Conservation (phyloP, 495 filamentous ascomycete species). For the Polyplosphaeria fusca region DNA sequence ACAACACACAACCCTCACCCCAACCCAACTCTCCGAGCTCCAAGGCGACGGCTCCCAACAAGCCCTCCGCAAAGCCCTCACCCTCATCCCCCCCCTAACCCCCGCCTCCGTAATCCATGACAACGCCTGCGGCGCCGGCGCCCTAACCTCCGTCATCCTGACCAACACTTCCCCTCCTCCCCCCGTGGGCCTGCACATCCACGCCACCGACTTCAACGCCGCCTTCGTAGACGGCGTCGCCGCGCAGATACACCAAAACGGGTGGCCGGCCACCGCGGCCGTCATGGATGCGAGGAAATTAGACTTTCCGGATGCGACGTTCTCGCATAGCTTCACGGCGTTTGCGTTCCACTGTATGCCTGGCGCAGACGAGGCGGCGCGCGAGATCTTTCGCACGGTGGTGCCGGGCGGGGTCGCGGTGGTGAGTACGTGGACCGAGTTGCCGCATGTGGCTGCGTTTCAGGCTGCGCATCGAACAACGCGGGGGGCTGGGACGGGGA, state of each 20-base stretch:
- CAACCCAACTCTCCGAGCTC: not conserved
- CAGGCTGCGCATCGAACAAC: constrained; percentile 24
- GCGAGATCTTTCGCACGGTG: constrained; percentile 32
- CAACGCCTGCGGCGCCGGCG: not conserved
- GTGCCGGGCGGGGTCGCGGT: constrained; percentile 29
- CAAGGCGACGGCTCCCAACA: not conserved
- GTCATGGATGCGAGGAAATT: constrained; percentile 3
- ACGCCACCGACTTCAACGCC: constrained; percentile 32
- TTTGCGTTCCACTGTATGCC: constrained; percentile 19
- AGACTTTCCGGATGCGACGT: constrained; percentile 19
- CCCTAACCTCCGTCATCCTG: not conserved
- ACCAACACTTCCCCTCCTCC: not conserved
- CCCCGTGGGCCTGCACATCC: constrained; percentile 16
- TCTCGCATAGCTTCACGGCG: constrained; percentile 26
- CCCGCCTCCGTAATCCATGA: not conserved
- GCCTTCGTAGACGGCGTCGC: not conserved
- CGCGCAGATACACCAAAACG: not conserved
- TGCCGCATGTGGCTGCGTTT: constrained; percentile 23
- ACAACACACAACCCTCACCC: not conserved
- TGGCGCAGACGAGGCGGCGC: constrained; percentile 2
- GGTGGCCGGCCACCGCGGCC: constrained; percentile 12
- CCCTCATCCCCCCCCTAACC: not conserved
- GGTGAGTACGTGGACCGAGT: constrained; percentile 21
- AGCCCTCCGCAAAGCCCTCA: not conserved
- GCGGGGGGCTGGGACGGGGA: constrained; percentile 15